Evolutionary conservation across 139 green algal genomes (phyloP).

Genomic region (Chlorella vulgaris): DNA sequence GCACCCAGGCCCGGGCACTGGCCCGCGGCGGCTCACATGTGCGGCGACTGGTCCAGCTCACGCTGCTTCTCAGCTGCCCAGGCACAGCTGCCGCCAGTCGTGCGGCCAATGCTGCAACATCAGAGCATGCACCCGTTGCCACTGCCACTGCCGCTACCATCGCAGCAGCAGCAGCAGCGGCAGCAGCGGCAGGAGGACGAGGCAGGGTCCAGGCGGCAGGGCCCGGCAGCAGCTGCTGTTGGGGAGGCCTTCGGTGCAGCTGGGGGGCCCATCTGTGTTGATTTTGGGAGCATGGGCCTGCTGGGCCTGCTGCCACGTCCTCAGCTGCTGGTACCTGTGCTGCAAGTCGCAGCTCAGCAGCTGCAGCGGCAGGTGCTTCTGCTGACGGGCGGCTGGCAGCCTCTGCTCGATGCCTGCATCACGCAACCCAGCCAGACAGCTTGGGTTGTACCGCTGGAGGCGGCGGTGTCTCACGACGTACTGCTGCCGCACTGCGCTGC

Average conservation of each 20-base stretch:
- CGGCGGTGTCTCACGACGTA: slow-evolving; percentile 48
- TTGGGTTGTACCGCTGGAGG: slow-evolving; percentile 21
- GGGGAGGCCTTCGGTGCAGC: not conserved
- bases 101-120: not conserved
- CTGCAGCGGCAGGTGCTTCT: slow-evolving; percentile 37
- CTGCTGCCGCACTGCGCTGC: slow-evolving; percentile 53
- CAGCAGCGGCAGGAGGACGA: not conserved
- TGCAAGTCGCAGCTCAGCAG: slow-evolving; percentile 37
- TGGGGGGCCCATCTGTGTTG: slow-evolving; percentile 31
- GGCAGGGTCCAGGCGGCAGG: not conserved
- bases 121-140: too few species aligned
- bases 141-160: too few species aligned
- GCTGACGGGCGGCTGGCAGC: slow-evolving; percentile 42
- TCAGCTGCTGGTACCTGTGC: slow-evolving; percentile 32
- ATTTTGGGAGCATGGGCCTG: slow-evolving; percentile 65
- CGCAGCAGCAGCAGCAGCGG: not conserved
- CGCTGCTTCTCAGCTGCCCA: not conserved
- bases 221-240: not conserved
- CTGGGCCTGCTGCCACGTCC: slow-evolving; percentile 63
- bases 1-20: slow-evolving; percentile 52
- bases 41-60: slow-evolving; percentile 53
- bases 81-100: not conserved
- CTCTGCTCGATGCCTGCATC: slow-evolving; percentile 9
- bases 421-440: not conserved
- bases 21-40: slow-evolving; percentile 45